phyloP scores from a whole-genome alignment of 352 stramenopile species.

The Globisporangium radiosum region DNA sequence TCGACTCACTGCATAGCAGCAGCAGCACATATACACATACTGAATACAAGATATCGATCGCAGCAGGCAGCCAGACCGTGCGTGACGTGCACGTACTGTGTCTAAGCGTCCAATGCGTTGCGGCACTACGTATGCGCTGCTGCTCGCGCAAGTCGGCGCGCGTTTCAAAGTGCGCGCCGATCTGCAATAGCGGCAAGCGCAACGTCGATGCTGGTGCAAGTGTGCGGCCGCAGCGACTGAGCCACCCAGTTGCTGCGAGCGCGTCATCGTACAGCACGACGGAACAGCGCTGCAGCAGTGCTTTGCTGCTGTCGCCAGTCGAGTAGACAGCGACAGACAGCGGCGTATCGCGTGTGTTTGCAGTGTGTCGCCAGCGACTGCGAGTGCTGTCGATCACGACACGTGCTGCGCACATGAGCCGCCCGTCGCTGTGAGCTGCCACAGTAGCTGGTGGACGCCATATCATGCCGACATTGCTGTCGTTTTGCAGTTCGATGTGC shows the following conservation, averaged over 20 bases:
- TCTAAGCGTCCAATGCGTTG: too few species aligned
- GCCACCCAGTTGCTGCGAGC: slow-evolving; percentile 6
- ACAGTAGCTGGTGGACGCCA: background rate
- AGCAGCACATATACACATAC: background rate
- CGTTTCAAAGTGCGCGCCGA: slow-evolving; percentile 9
- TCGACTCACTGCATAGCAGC: background rate
- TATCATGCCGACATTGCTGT: background rate
- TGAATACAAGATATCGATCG: too few species aligned
- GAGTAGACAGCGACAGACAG: background rate
- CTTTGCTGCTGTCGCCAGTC: background rate
- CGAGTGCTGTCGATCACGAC: background rate
- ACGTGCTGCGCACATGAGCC: background rate
- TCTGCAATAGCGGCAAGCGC: slow-evolving; percentile 4
- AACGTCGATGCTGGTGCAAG: slow-evolving; percentile 8
- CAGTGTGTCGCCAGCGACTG: background rate
- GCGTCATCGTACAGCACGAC: slow-evolving; percentile 20
- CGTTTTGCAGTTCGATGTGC: background rate
- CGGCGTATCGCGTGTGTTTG: background rate
- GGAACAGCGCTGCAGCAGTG: slow-evolving; percentile 10
- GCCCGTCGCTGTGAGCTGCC: background rate
- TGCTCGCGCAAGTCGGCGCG: background rate
- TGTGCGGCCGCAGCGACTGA: slow-evolving; percentile 9
- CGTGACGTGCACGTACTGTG: too few species aligned
- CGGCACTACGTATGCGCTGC: background rate
- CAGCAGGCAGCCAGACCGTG: too few species aligned